Evolutionary conservation across 257 asterid species (phyloP).

Genomic region (Cynanchum wilfordii): DNA sequence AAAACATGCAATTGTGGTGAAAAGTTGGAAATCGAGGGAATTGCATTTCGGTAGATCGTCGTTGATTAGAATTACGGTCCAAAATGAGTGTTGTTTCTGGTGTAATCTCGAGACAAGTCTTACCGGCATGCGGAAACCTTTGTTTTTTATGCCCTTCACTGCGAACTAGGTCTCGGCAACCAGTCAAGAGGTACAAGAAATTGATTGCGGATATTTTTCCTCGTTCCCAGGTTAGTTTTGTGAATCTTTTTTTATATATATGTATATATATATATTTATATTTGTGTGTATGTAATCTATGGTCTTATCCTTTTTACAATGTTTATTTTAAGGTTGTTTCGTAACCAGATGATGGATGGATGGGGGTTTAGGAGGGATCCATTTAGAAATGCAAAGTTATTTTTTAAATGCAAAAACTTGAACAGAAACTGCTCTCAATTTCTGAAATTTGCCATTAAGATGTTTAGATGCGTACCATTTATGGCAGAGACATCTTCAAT

Average conservation of each 20-base stretch:
- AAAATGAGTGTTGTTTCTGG: conserved; percentile 79
- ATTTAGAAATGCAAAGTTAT: background rate
- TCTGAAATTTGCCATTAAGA: background rate
- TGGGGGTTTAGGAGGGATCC: conserved; percentile 1
- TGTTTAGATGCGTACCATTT: background rate
- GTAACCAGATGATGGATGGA: background rate
- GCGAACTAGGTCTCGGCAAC: conserved; percentile 96
- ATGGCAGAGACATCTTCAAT: background rate
- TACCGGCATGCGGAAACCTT: conserved; percentile 89
- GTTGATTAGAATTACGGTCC: conserved; percentile 1
- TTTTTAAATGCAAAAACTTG: background rate
- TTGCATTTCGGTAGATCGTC: background rate
- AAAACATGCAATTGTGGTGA: conserved; percentile 31
- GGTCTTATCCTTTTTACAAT: conserved; percentile 3
- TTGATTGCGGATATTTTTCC: conserved; percentile 89
- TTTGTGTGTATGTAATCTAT: background rate
- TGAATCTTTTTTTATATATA: no score
- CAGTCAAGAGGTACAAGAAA: conserved; percentile 98
- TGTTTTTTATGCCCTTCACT: conserved; percentile 93
- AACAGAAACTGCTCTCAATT: background rate
- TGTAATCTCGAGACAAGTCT: conserved; percentile 83
- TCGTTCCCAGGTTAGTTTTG: conserved; percentile 62
- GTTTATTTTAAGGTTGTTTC: background rate
- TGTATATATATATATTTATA: background rate
- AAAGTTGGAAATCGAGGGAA: conserved; percentile 16